Conservation (phyloP, 345 rosid species). For the Citrus inodora region DNA sequence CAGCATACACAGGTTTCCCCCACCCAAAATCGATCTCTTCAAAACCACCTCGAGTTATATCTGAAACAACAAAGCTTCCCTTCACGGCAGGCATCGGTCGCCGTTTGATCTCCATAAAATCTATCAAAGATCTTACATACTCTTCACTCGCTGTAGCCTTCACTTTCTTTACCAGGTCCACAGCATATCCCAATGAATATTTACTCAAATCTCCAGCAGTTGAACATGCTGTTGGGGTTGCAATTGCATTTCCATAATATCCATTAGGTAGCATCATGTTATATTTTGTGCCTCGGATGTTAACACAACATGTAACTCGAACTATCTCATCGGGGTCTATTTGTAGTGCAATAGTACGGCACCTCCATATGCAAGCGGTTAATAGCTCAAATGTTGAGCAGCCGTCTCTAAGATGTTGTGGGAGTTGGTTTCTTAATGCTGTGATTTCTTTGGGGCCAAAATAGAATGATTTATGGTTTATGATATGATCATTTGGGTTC, state of each 20-base stretch:
- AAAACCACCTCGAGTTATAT: background rate
- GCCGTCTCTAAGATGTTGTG: background rate
- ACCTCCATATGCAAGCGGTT: slow-evolving; percentile 26
- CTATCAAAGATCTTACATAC: slow-evolving; percentile 14
- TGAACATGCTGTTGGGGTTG: slow-evolving; percentile 26
- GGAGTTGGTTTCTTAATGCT: background rate
- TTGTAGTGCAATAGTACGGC: slow-evolving; percentile 19
- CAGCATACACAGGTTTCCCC: slow-evolving; percentile 23
- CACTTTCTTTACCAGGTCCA: slow-evolving; percentile 26
- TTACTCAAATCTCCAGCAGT: slow-evolving; percentile 13
- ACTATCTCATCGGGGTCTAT: slow-evolving; percentile 13
- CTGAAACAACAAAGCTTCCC: slow-evolving; percentile 3
- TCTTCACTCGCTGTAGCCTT: slow-evolving; percentile 26
- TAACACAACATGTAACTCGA: slow-evolving; percentile 1
- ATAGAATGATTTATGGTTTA: slow-evolving; percentile 10
- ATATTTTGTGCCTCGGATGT: background rate
- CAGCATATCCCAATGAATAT: slow-evolving; percentile 31
- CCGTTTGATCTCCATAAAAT: slow-evolving; percentile 18
- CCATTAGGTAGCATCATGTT: slow-evolving; percentile 13
- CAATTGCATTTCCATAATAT: slow-evolving; percentile 45
- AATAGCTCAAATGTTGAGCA: slow-evolving; percentile 23
- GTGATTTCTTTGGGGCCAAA: slow-evolving; percentile 13
- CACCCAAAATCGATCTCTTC: slow-evolving; percentile 26
- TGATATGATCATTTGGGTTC: background rate
- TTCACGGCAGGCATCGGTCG: background rate